phyloP scores from a whole-genome alignment of 306 rosid species.

The Morella rubra region DNA sequence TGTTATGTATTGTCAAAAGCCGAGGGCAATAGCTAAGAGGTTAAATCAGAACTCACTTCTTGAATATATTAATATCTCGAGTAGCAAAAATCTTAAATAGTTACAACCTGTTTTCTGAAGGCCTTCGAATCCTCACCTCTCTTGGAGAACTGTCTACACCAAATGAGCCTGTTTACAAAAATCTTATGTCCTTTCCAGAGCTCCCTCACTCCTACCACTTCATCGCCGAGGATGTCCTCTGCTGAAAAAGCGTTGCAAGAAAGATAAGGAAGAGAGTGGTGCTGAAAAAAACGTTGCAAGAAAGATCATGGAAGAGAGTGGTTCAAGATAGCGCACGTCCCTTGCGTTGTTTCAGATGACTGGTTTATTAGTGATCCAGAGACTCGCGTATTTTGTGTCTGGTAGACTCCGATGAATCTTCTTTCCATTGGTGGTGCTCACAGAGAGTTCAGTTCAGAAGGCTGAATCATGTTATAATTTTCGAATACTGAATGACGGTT shows the following conservation, averaged over 20 bases:
- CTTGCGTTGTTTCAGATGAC: neutral
- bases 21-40: neutral
- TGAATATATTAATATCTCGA: no score
- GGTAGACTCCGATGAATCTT: no score
- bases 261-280: no score
- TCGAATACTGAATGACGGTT: no score
- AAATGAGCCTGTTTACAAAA: neutral
- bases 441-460: no score
- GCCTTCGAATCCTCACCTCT: constrained; percentile 25
- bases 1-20: constrained; percentile 9
- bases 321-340: constrained; percentile 14
- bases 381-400: no score
- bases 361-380: constrained; percentile 3
- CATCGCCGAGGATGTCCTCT: fast-evolving
- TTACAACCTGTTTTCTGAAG: constrained; percentile 5
- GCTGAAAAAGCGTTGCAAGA: constrained; percentile 5
- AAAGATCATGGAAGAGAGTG: neutral
- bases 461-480: no score
- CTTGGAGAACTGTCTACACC: neutral
- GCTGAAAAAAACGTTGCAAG: neutral
- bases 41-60: neutral
- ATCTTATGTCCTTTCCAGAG: neutral
- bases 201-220: neutral
- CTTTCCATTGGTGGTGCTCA: no score
- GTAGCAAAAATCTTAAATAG: constrained; percentile 13